Percentiles rank a stretch among this genome's conserved stretches.
phyloP scores from a whole-genome alignment of 169 alveolate genomes.

The Plasmodium yoelii region DNA sequence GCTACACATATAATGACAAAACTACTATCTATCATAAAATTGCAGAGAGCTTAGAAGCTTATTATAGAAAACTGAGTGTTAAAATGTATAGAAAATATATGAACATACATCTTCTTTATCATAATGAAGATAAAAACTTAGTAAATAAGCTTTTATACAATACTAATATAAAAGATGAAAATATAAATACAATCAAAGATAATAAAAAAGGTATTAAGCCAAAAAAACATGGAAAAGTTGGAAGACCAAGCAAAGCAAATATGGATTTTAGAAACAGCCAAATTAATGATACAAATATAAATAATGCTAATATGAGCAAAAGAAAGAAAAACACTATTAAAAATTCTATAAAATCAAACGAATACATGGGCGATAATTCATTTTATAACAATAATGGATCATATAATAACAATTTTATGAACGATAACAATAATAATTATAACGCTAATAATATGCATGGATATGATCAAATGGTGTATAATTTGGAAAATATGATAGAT shows the following conservation, averaged over 20 bases:
- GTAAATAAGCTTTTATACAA: constrained; percentile 17
- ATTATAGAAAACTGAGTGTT: constrained; percentile 36
- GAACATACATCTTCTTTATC: constrained; percentile 46
- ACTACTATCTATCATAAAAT: constrained; percentile 84
- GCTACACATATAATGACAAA: constrained; percentile 90
- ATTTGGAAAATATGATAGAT: constrained; percentile 50
- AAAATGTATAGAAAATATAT: constrained; percentile 51
- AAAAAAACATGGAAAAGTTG: constrained; percentile 58
- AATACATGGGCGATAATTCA: constrained; percentile 1
- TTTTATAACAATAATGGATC: not conserved
- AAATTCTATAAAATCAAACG: constrained; percentile 11
- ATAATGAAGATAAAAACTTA: constrained; percentile 49
- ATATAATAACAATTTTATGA: constrained; percentile 18
- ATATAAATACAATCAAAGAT: constrained; percentile 24
- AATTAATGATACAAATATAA: not conserved
- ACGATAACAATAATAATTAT: not conserved
- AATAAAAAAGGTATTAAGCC: constrained; percentile 37
- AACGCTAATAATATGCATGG: constrained; percentile 14
- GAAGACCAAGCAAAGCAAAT: constrained; percentile 54
- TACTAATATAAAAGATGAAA: constrained; percentile 5
- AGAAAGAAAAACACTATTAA: constrained; percentile 23
- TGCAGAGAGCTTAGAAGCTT: constrained; percentile 50
- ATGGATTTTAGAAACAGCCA: constrained; percentile 2
- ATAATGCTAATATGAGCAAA: constrained; percentile 26
- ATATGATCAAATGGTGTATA: constrained; percentile 7